phyloP scores from a whole-genome alignment of 2,329 filamentous ascomycete genomes.

The Paracoccidioides lutzii region DNA sequence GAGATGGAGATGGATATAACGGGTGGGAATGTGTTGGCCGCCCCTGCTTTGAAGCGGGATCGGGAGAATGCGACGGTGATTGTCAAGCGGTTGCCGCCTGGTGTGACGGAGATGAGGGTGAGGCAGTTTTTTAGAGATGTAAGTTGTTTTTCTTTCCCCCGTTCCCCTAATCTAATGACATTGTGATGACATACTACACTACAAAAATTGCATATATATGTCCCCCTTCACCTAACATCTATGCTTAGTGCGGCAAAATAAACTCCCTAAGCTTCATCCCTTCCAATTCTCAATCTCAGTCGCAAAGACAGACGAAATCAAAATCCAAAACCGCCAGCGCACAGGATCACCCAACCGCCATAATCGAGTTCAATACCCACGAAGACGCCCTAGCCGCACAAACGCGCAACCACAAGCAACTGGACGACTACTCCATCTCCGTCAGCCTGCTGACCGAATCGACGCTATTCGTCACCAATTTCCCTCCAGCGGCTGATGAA shows the following conservation, averaged over 20 bases:
- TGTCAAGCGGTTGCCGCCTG: conserved; percentile 60
- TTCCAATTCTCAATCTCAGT: no score
- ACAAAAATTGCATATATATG: neutral
- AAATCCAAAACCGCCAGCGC: no score
- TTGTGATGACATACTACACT: neutral
- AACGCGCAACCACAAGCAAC: conserved; percentile 66
- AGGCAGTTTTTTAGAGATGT: conserved; percentile 79
- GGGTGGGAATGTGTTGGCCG: conserved; percentile 7
- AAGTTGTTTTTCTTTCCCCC: conserved; percentile 14
- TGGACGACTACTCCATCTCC: conserved; percentile 58
- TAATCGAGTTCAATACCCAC: conserved; percentile 71
- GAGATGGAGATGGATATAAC: conserved; percentile 11
- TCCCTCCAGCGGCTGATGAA: conserved; percentile 46
- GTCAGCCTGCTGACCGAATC: conserved; percentile 64
- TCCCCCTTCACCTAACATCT: neutral
- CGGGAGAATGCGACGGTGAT: conserved; percentile 81
- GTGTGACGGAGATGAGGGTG: conserved; percentile 58
- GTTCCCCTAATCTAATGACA: neutral
- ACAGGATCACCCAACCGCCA: conserved; percentile 49
- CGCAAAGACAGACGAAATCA: no score
- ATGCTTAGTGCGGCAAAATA: conserved; percentile 56
- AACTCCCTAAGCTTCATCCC: conserved; percentile 59
- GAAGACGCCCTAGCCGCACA: conserved; percentile 74
- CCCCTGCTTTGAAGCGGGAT: conserved; percentile 53
- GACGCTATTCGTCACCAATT: conserved; percentile 85